phyloP scores from a whole-genome alignment of 768 basidiomycete species.

The Peribolospora kevripleyi region DNA sequence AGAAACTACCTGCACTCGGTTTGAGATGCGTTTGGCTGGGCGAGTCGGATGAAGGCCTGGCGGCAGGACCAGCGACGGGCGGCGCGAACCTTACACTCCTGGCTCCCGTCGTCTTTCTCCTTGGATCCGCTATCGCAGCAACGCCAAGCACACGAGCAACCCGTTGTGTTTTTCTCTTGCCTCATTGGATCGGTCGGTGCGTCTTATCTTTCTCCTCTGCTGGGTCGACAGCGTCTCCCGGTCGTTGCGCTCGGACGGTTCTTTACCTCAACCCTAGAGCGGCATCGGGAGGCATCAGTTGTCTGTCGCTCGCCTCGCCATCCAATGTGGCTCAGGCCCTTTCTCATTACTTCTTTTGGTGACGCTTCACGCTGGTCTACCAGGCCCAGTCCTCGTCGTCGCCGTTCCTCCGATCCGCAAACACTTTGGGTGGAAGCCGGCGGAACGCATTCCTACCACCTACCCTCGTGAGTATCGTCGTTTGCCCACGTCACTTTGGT shows the following conservation, averaged over 20 bases:
- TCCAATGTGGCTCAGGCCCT: too few relatives aligned
- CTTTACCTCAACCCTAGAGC: too few relatives aligned
- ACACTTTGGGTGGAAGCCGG: slow-evolving; percentile 12
- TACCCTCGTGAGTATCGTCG: slow-evolving; percentile 10
- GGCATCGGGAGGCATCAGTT: too few relatives aligned
- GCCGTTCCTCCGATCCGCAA: slow-evolving; percentile 12
- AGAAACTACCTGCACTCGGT: too few relatives aligned
- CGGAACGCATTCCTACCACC: slow-evolving; percentile 11
- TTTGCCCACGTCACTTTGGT: not conserved
- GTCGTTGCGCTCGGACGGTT: too few relatives aligned
- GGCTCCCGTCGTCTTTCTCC: not conserved
- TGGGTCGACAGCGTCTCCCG: not conserved
- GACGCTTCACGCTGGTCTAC: too few relatives aligned
- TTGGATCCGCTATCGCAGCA: slow-evolving; percentile 1
- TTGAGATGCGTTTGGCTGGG: too few relatives aligned
- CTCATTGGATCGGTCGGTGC: slow-evolving; percentile 7
- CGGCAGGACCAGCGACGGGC: too few relatives aligned
- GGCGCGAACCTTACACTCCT: too few relatives aligned
- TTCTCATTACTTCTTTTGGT: too few relatives aligned
- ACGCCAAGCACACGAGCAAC: slow-evolving; percentile 11
- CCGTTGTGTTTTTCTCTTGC: slow-evolving; percentile 10
- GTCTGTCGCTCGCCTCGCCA: too few relatives aligned
- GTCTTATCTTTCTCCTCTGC: not conserved
- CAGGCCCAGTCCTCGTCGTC: slow-evolving; percentile 13
- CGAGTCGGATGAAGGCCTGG: too few relatives aligned